Evolutionary conservation across 805 yeast genomes (phyloP), one percentile per base, ranked within the genome.

Genomic region (Tetrapisispora nanseiensis): DNA sequence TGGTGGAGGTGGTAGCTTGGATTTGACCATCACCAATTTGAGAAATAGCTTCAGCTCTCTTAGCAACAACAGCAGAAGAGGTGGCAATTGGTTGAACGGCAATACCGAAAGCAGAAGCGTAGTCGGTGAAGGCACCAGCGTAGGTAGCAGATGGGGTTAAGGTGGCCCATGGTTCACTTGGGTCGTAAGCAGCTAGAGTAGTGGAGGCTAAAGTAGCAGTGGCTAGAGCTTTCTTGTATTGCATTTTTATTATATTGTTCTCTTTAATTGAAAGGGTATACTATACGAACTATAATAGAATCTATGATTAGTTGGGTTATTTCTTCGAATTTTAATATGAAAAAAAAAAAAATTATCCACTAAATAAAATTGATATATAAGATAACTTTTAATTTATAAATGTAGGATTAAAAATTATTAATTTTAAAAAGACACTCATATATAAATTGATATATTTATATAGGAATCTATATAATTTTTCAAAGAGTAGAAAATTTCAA

Each of bases 151-250:
- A 43, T 52, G 92, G 87, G 32, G 87, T 81, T 61, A 82, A 70
- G 40, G 86, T 78, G 41, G 81, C 61, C 82, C 82, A 82, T 49
- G 79, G 74, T 41, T 75, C 77, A 45, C 77, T 64, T 44, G 83
- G 81, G 47, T 75, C 74, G 55, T 73, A 74, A 13, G 75, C 60
- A 47, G 73, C 69, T 33, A 74, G 61, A 47, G 75, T 62, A 38
- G 71, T 57, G 39, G 69, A 36, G 22, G 51, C 44, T 37, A 45
- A 20, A 33, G 46, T 31, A 24, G 46, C 43, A 20, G 50, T 36
- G 29, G 46, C 51, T 22, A 39, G 15, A 20, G 44, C 33, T 19
- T 44, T 44, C 26, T 51, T 49, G 47, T 43, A 48, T 50, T 52
- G 57, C 59, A 55, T 55, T 37, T 27, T 42, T 20, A 19, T 15